Percentiles rank a stretch among this genome's conserved stretches.
These are phyloP conservation scores for Boletus eberwhitei DNA, from an alignment of 768 basidiomycete genomes.

Conservation along the genomic window DNA sequence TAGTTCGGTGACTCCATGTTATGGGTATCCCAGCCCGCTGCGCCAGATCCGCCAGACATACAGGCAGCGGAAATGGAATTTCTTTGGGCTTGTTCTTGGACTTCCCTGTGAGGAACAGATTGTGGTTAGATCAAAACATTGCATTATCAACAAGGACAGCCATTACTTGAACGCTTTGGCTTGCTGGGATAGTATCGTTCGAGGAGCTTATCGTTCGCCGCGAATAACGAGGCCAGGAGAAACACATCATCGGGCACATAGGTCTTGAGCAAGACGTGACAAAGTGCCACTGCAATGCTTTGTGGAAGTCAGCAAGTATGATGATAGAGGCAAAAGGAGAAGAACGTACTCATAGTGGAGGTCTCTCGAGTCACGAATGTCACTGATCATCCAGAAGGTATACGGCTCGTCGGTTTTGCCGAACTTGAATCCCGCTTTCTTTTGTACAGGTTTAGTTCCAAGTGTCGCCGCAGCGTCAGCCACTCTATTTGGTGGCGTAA, in stretches of 20 bases:
- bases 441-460: background rate
- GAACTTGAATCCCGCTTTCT: conserved; percentile 6
- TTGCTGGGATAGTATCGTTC: background rate
- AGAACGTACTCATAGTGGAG: conserved; percentile 8
- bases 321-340: too few relatives aligned
- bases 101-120: background rate
- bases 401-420: background rate
- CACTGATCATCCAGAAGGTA: conserved; percentile 10
- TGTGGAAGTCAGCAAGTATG: background rate
- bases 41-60: background rate
- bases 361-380: background rate
- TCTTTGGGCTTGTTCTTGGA: background rate
- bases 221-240: conserved; percentile 12
- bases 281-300: conserved; percentile 13
- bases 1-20: background rate
- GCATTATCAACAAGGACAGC: background rate
- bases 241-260: conserved; percentile 12
- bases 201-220: background rate
- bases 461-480: background rate
- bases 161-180: background rate
- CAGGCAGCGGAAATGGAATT: background rate
- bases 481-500: conserved; percentile 5
- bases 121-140: background rate
- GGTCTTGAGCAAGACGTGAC: conserved; percentile 9
- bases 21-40: background rate